Base-by-base conservation (phyloP, 164 flowering plant species). In the Berberis thunbergii region DNA sequence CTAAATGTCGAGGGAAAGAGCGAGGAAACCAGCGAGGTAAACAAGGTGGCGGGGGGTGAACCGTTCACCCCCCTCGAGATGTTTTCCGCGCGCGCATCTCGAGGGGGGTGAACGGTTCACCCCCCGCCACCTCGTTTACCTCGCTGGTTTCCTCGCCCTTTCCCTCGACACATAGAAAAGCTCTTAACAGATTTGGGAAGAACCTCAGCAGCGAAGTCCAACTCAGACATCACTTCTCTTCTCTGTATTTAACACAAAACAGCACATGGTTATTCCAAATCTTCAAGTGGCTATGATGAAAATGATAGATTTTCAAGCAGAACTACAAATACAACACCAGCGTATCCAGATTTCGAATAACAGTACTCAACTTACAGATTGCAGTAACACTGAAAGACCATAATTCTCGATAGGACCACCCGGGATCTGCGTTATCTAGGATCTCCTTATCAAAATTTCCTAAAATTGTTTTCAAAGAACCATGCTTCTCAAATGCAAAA, bases 131-230 rank as follows among this genome's bases (percentile, higher is more conserved):
- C n/a, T n/a, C n/a, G n/a, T n/a, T n/a, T n/a, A n/a, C n/a, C n/a
- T n/a, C n/a, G n/a, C n/a, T n/a, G n/a, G n/a, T n/a, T n/a, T n/a
- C n/a, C n/a, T n/a, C n/a, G n/a, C n/a, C n/a, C n/a, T n/a, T n/a
- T n/a, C n/a, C n/a, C n/a, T n/a, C n/a, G n/a, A n/a, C n/a, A n/a
- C n/a, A n/a, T n/a, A n/a, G n/a, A n/a, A n/a, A n/a, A n/a, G n/a
- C n/a, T n/a, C 71, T 70, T 77, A 57, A 70, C 61, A 48, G 59
- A 53, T 41, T 61, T 59, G 13, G 80, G 76, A 61, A 80, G 64
- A 52, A 67, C 66, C 68, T 79, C 80, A 11, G 83, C 78, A 6
- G 83, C 83, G 73, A 79, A 79, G 62, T 77, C 78, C 63, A 79
- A 54, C 68, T 79, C 83, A 53, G 83, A 79, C 72, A 79, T 65